A percentile compares a stretch with the other conserved stretches of the same genome.
Conservation (phyloP, 306 rosid genomes). For the Vigna mungo region DNA sequence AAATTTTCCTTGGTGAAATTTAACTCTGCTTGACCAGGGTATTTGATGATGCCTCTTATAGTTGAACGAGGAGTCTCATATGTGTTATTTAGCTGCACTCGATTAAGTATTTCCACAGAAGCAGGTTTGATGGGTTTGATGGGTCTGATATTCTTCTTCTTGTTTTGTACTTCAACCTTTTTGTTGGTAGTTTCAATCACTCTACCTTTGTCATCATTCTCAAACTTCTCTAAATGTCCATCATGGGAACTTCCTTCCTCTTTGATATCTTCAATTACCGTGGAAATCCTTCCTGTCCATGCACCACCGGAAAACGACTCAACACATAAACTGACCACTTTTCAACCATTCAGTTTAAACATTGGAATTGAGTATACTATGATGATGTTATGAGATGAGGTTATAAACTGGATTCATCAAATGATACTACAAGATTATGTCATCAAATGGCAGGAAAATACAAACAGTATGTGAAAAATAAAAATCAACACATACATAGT, state of each 20-base stretch:
- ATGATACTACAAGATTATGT: no score
- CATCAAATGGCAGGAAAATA: no score
- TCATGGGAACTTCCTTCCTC: constrained; percentile 51
- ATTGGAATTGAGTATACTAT: no score
- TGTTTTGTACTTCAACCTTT: constrained; percentile 32
- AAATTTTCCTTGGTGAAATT: constrained; percentile 60
- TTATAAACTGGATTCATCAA: no score
- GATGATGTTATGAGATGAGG: no score
- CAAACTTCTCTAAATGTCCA: constrained; percentile 39
- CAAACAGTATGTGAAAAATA: no score
- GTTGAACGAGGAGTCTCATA: constrained; percentile 71
- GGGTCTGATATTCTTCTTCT: constrained; percentile 6
- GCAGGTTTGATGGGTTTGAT: constrained; percentile 54
- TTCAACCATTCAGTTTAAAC: not conserved
- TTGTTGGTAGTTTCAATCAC: constrained; percentile 17
- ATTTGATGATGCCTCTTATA: constrained; percentile 57
- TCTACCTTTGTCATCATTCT: constrained; percentile 21
- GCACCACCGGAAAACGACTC: not conserved
- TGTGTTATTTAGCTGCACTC: constrained; percentile 58
- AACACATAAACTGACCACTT: not conserved
- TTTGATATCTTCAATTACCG: constrained; percentile 56
- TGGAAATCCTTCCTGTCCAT: constrained; percentile 51
- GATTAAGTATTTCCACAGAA: constrained; percentile 58
- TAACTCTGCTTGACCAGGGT: constrained; percentile 52
- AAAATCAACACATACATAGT: no score